Evolutionary conservation across 139 green algal species (phyloP), one percentile per base, ranked within the genome.

Genomic region (Pleodorina starrii): DNA sequence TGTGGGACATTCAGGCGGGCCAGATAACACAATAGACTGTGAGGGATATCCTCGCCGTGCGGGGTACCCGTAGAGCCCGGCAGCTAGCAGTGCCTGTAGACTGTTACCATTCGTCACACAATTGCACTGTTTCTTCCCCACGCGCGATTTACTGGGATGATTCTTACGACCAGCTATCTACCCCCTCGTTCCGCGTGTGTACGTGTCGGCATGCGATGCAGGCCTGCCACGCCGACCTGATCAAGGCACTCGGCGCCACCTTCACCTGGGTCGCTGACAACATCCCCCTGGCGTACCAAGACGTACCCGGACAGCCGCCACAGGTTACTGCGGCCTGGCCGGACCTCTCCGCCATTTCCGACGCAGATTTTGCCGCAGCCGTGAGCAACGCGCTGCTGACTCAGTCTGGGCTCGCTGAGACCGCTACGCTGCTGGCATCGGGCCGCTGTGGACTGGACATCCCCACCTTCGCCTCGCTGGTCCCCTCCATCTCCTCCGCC

Each of bases 221-320:
- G 79, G 57, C 57, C 3, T 75, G 79, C 79, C 57, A 76, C 23
- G 75, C 75, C 57, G 25, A 32, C 0, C 32, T 86, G 57, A 59
- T 51, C 38, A 19, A 32, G 23, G 38, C 79, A 5, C 38, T 86
- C 0, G 27, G 19, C 0, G 27, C 25, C 40, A 29, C 25, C 7
- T 86, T 86, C 54, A 32, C 32, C 36, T 86, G 79, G 79, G 79
- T 75, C 11, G 11, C 21, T 10, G 40, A 75, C 57, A 57, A 86
- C 57, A 19, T 75, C 32, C 57, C 79, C 7, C 57, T 75, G 40
- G 17, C 5, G 38, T 25, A 36, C 25, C 57, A 75, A 54, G 17
- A 86, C 27, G 42, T 86, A 25, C 23, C 38, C 19, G 79, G 40
- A 19, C 79, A 76, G 79, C 79, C 79, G 19, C 79, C 79, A 7